These are phyloP conservation scores for Plantago lanceolata DNA, from an alignment of 305 asterid genomes.

Conservation along the genomic window DNA sequence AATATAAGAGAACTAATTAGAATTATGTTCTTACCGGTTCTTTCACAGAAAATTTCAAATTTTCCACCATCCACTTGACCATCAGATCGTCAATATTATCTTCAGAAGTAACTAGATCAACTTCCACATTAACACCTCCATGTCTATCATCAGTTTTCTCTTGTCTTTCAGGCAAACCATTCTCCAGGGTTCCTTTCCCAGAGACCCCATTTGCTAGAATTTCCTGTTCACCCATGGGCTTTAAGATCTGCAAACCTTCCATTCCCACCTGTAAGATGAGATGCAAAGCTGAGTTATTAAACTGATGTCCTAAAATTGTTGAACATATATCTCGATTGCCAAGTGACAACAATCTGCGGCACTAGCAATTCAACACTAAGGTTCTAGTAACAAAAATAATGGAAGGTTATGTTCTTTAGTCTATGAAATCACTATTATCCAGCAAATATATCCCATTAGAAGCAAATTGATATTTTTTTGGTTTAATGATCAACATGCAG, in stretches of 20 bases:
- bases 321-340: conserved; percentile 13
- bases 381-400: neutral
- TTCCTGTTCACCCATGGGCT: conserved; percentile 52
- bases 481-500: neutral
- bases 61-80: conserved; percentile 69
- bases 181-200: conserved; percentile 34
- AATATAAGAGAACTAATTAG: conserved; percentile 1
- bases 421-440: conserved; percentile 7
- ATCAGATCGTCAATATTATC: conserved; percentile 45
- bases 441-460: conserved; percentile 7
- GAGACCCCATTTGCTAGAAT: conserved; percentile 35
- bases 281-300: conserved; percentile 12
- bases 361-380: neutral
- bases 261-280: conserved; percentile 65
- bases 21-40: conserved; percentile 62
- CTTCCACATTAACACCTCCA: conserved; percentile 64
- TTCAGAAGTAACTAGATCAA: conserved; percentile 63
- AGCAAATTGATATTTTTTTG: conserved; percentile 1
- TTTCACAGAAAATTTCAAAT: conserved; percentile 72
- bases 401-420: neutral
- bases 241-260: conserved; percentile 79
- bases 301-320: conserved; percentile 12
- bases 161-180: conserved; percentile 44
- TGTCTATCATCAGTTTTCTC: conserved; percentile 38
- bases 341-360: conserved; percentile 11